Percentiles rank a stretch among this genome's conserved stretches.
Evolutionary conservation across 148 eudicot species (phyloP).

Genomic region (Persicaria tinctoria): DNA sequence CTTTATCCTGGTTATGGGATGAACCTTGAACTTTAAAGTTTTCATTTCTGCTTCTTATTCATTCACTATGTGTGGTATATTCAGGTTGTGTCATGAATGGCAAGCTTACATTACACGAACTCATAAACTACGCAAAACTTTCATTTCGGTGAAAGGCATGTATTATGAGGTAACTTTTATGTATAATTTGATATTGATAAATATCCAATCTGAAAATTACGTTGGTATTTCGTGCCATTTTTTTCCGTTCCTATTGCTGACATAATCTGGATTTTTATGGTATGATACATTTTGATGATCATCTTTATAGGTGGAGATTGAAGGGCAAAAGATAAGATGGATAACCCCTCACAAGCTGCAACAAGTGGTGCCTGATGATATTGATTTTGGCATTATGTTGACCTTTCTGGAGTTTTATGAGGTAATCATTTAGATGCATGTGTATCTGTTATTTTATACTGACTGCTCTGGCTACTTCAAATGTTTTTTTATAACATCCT

Average conservation of each 20-base stretch:
- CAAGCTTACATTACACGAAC: slow-evolving; percentile 81
- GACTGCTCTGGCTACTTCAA: not conserved
- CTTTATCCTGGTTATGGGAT: not conserved
- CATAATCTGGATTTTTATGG: not conserved
- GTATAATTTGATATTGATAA: not conserved
- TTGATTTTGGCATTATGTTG: slow-evolving; percentile 76
- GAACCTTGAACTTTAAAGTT: not conserved
- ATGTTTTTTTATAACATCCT: not conserved
- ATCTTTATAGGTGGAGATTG: slow-evolving; percentile 63
- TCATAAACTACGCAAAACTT: slow-evolving; percentile 80
- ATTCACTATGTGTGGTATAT: not conserved
- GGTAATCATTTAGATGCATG: slow-evolving; percentile 27
- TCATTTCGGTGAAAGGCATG: slow-evolving; percentile 91
- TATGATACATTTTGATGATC: not conserved
- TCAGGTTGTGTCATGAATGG: slow-evolving; percentile 95
- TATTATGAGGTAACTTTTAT: slow-evolving; percentile 62
- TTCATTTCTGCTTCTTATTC: not conserved
- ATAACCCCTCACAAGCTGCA: slow-evolving; percentile 89
- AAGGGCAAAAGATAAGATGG: slow-evolving; percentile 94
- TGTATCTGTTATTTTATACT: not conserved
- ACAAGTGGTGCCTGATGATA: slow-evolving; percentile 80
- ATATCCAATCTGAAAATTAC: not conserved
- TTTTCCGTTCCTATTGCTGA: not conserved
- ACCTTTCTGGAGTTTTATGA: slow-evolving; percentile 86
- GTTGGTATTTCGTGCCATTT: not conserved